Evolutionary conservation across 2,329 filamentous ascomycete species (phyloP), one percentile per base, ranked within the genome.

Genomic region (Cladorrhinum sp.): DNA sequence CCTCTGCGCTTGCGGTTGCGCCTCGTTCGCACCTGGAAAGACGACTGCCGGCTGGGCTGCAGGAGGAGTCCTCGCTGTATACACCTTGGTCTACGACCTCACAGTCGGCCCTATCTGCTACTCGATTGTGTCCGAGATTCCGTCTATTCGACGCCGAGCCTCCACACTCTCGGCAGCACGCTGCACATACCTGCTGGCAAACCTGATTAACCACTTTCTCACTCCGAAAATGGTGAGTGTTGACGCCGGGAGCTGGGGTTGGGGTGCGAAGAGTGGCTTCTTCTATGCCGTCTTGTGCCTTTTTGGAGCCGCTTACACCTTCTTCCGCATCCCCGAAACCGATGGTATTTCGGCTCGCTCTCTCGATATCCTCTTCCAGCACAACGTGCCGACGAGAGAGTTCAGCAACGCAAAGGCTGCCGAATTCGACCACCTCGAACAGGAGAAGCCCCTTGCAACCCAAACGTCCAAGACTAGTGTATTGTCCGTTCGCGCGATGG

Each of bases 1-100:
- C 12, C 67, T 76, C n/a, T 73, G 83, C 16, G 73, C 78, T 73
- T 61, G 78, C 73, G 9, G 64, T 20, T 51, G 74, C 28, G 50
- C 54, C 39, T 52, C 62, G 8, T 56, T 63, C 10, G 61, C 59
- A 16, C 42, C 46, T 1, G 57, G 20, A 10, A 53, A 55, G 28
- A 54, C 30, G n/a, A 51, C 42, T 8, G 51, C 61, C 6, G 65
- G 62, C 48, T 67, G 62, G 62, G 63, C 61, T 16, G 62, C 67
- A 8, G 68, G 68, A n/a, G 66, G 60, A 18, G 58, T 68, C 2
- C 59, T 69, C 12, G 61, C 63, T 28, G 53, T 62, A 21, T 69
- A 65, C 64, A 69, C 68, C 9, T 60, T 62, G 59, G 62, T 65
- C 42, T 69, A 68, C 61, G 68, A 69, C 51, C 62, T 68, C 36